Evolutionary conservation across 768 basidiomycete species (phyloP), one percentile per base, ranked within the genome.

Genomic region (Tulasnella sp.): DNA sequence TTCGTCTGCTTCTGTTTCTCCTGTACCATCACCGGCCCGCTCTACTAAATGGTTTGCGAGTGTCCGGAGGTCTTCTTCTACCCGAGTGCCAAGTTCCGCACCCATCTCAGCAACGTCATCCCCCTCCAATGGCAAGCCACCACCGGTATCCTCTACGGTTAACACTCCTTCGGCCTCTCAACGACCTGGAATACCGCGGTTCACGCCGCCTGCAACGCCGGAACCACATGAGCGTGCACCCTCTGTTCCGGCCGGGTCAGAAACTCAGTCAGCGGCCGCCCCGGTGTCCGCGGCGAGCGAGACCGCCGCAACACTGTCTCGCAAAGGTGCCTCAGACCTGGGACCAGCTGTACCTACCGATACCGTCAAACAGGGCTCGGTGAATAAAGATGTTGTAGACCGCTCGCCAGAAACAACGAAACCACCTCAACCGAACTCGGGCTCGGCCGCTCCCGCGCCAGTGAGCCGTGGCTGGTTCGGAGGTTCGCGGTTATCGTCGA

Each of bases 171-270:
- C 61, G 61, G 61, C 61, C 15, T 67, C 61, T 67, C 61, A 67
- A 67, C 71, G 71, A n/a, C 32, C 71, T 72, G 71, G 39, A 4
- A 72, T 72, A 72, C 71, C 71, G 37, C 71, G 71, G 11, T 72
- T 72, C 71, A 72, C 71, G 71, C 71, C 71, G 15, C 71, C 71
- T 72, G 42, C 71, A n/a, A 72, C 71, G 44, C 71, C 71, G 61
- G 61, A 67, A 13, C 71, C 71, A 42, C 37, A 42, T 46, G 71
- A 46, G 37, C 71, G 37, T n/a, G 71, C 71, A 10, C 32, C 39
- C 20, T 72, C 71, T 32, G 13, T 37, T 40, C 23, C 71, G 29
- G 20, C 71, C 42, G 37, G 23, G 71, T 72, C 37, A 42, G 37
- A 40, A 40, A 72, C 37, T n/a, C 37, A 40, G 39, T 46, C 71